These are phyloP conservation scores for Penicillium dipodomyicola DNA, from an alignment of 495 filamentous ascomycete genomes.

Conservation along the genomic window DNA sequence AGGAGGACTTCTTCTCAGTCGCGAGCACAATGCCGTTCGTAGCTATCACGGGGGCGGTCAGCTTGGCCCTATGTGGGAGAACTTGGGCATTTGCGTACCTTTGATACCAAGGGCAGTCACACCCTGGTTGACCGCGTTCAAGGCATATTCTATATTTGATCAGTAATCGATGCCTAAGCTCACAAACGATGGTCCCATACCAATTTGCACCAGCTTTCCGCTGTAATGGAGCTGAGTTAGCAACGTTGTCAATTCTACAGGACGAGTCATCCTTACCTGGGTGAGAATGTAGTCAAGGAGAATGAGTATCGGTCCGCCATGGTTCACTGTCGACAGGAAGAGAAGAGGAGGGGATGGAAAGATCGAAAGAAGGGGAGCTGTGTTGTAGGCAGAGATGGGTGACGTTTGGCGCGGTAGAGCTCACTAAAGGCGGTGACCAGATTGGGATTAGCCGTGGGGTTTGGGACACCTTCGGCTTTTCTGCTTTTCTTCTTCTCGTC, in stretches of 20 bases:
- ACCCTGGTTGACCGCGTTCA: conserved; percentile 98
- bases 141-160: conserved; percentile 79
- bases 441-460: conserved; percentile 21
- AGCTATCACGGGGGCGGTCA: conserved; percentile 49
- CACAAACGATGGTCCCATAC: conserved; percentile 35
- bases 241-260: conserved; percentile 16
- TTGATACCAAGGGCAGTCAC: conserved; percentile 98
- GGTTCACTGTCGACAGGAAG: conserved; percentile 16
- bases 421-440: conserved; percentile 32
- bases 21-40: conserved; percentile 99
- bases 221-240: conserved; percentile 46
- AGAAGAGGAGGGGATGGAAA: conserved; percentile 17
- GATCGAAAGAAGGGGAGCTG: conserved; percentile 17
- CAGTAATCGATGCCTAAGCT: conserved; percentile 13
- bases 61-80: conserved; percentile 6
- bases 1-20: conserved; percentile 98
- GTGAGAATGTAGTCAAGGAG: conserved; percentile 98
- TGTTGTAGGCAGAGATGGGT: conserved; percentile 31
- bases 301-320: conserved; percentile 99
- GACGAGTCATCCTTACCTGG: conserved; percentile 67
- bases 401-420: conserved; percentile 31
- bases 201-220: conserved; percentile 83
- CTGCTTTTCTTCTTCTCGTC: conserved; percentile 16
- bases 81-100: conserved; percentile 51
- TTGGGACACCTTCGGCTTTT: conserved; percentile 18